Evolutionary conservation across 768 basidiomycete species (phyloP), one percentile per base, ranked within the genome.

Genomic region (Termitomyces sp.): DNA sequence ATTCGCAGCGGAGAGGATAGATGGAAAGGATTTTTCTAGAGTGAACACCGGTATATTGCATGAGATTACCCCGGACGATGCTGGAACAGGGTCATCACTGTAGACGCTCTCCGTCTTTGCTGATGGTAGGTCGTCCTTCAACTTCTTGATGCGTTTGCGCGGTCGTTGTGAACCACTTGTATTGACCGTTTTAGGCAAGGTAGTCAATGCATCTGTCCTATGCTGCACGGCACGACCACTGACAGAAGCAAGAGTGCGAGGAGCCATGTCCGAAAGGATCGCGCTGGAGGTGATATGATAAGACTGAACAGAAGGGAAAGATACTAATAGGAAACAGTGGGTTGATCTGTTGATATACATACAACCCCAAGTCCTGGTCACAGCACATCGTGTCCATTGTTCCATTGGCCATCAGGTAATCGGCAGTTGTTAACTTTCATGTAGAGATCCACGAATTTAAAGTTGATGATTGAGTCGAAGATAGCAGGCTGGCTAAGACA

Each of bases 11-110:
- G 56, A 53, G 48, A 72, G 44, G 50, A 77, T 70, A 1, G 73
- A 70, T 1, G 74, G 72, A 53, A 73, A 75, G 6, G 69, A 65
- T 36, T 54, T 64, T 23, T 71, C 68, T 20, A 76, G 63, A 36
- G 68, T 54, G 51, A 70, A 72, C 7, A 44, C 60, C 6, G 59
- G 60, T 18, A 52, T 48, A 18, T 64, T 54, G 44, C 49, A 12
- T 5, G 27, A 32, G 43, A 59, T 23, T 15, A 47, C 43, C 18
- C 52, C 45, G 5, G 70, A 66, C 0, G 62, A 63, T 16, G 70
- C 53, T 11, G 66, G 61, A 0, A 57, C 60, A n/a, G 64, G 58
- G 10, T 67, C 62, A n/a, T 64, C 57, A 43, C 65, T 70, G 43
- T 50, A 32, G 20, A 66, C 36, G 50, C 56, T 66, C 31, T 68